Evolutionary conservation across 75 land plant genomes (phyloP), one percentile per base, ranked within the genome.

Genomic region (Pinus albicaulis): DNA sequence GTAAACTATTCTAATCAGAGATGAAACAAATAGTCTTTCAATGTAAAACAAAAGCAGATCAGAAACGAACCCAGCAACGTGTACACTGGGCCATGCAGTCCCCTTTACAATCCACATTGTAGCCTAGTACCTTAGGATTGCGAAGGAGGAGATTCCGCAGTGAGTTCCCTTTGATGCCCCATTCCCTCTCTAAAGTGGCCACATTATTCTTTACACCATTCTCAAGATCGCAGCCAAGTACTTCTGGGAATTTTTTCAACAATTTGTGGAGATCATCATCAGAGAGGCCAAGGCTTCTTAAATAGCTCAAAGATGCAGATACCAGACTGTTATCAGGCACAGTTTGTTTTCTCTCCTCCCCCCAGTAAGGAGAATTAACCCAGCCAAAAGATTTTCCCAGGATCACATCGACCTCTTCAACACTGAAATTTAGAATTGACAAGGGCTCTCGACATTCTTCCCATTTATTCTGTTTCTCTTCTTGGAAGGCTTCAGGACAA

Each of bases 41-140:
- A 48, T 10, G 12, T 48, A 48, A 48, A 48, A 48, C 11, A 48
- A 59, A 72, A 14, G 34, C 57, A 72, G 59, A 57, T 74, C 81
- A 96, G 72, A 96, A 96, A 65, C 99, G 86, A 48, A 81, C 99
- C 99, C 99, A 96, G 81, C 99, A 96, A 20, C 99, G 82, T 12
- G 99, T 96, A 82, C 99, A 96, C 75, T 94, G 73, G 7, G 98
- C 99, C 74, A 90, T 82, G 69, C 99, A 96, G 58, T 94, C 95
- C 59, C 99, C 99, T 59, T 89, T 89, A 74, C 99, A 96, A 70
- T 96, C 99, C 56, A 96, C 91, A 85, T 94, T 92, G 74, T 90
- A 94, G 16, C 99, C 99, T 61, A 96, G 77, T 13, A 90, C 99
- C 59, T 90, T 92, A 3, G 99, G 99, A 55, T 96, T 96, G 4